Percentiles rank a stretch among this genome's conserved stretches.
Conservation (phyloP, 768 basidiomycete genomes). For the Lactarius pseudohatsudake region DNA sequence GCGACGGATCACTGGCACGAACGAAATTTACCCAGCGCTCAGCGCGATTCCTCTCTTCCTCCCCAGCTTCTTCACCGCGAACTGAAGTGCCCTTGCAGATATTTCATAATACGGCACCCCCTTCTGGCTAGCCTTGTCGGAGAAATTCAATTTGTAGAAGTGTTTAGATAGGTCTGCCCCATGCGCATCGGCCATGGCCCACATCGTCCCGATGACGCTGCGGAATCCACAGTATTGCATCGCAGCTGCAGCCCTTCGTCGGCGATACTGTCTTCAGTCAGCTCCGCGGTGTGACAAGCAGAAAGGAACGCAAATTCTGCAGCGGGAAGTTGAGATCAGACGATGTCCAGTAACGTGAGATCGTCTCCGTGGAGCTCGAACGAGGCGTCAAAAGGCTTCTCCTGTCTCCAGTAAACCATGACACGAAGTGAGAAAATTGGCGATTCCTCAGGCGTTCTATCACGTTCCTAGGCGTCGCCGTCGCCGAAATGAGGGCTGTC, state of each 20-base stretch:
- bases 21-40: too few relatives aligned
- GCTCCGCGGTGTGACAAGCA: not conserved
- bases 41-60: too few relatives aligned
- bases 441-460: not conserved
- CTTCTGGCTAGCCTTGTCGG: not conserved
- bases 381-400: too few relatives aligned
- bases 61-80: too few relatives aligned
- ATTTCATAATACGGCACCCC: too few relatives aligned
- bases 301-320: not conserved
- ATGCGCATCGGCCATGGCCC: not conserved
- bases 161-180: not conserved
- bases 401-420: too few relatives aligned
- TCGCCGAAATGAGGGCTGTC: not conserved
- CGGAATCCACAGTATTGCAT: not conserved
- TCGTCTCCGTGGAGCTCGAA: too few relatives aligned
- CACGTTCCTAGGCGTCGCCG: slow-evolving; percentile 1
- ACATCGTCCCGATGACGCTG: not conserved
- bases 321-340: not conserved
- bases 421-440: too few relatives aligned
- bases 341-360: not conserved
- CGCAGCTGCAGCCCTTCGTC: not conserved
- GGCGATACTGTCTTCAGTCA: not conserved
- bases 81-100: too few relatives aligned
- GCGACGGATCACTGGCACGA: too few relatives aligned
- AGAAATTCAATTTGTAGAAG: not conserved